Percentiles rank a stretch among this genome's conserved stretches.
phyloP scores from a whole-genome alignment of 257 asterid species.

The Nicotiana benthamiana region DNA sequence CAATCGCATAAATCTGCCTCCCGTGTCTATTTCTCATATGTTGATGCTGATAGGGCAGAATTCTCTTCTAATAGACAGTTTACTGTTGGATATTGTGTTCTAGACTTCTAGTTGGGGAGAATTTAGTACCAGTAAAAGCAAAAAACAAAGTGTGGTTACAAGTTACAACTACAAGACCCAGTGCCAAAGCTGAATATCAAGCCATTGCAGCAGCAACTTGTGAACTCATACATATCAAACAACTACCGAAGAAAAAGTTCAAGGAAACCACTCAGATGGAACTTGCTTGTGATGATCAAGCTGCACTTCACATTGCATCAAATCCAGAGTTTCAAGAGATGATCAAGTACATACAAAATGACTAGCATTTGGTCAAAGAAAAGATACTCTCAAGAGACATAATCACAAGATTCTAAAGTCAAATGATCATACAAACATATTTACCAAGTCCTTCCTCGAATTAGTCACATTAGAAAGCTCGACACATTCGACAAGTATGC shows the following conservation, averaged over 20 bases:
- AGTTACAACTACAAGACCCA: not conserved
- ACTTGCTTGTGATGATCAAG: not conserved
- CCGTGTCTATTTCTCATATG: not conserved
- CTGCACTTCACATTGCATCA: not conserved
- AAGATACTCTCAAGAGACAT: not conserved
- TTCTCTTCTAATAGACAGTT: not conserved
- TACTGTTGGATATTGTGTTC: not conserved
- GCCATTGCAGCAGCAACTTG: not conserved
- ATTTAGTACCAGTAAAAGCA: not conserved
- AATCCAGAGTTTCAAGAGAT: not conserved
- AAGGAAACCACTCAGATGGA: not conserved
- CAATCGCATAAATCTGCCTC: not conserved
- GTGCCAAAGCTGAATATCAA: not conserved
- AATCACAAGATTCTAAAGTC: not conserved
- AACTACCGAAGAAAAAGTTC: not conserved
- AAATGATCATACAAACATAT: not conserved
- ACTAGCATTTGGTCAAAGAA: not conserved
- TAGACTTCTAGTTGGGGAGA: not conserved
- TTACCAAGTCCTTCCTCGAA: not conserved
- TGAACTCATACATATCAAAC: not conserved
- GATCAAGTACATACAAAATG: not conserved
- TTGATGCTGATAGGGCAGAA: not conserved
- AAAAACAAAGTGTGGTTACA: not conserved
- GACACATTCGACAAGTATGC: not conserved
- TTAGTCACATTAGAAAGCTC: not conserved